Evolutionary conservation across 2,329 filamentous ascomycete genomes (phyloP).

Genomic region (Alternaria metachromatica): DNA sequence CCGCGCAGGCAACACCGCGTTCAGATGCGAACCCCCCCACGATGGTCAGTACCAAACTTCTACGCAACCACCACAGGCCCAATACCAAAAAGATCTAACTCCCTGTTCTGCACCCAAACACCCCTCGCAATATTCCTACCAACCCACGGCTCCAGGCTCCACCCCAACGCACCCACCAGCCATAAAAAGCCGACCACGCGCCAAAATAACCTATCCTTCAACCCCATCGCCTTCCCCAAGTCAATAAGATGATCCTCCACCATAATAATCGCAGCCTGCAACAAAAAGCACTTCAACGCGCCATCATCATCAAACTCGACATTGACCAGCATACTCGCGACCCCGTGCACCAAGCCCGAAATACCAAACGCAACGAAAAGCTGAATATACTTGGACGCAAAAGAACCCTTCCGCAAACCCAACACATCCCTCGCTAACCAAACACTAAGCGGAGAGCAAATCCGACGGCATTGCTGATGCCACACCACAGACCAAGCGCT

Average conservation of each 20-base stretch:
- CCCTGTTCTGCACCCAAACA: conserved; percentile 29
- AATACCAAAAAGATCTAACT: conserved; percentile 28
- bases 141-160: conserved; percentile 14
- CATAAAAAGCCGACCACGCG: conserved; percentile 29
- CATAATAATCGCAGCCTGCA: conserved; percentile 34
- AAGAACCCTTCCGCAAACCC: conserved; percentile 29
- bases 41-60: no score
- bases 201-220: conserved; percentile 23
- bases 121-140: conserved; percentile 13
- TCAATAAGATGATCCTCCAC: conserved; percentile 41
- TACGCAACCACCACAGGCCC: conserved; percentile 14
- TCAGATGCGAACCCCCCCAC: no score
- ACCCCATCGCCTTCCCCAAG: conserved; percentile 25
- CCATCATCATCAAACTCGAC: conserved; percentile 21
- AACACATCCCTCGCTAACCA: conserved; percentile 29
- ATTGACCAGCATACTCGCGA: conserved; percentile 23
- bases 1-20: no score
- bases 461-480: conserved; percentile 34
- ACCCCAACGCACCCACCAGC: conserved; percentile 28
- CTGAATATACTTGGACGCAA: conserved; percentile 40
- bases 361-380: conserved; percentile 34
- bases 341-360: conserved; percentile 25
- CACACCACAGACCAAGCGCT: conserved; percentile 34
- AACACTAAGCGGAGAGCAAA: conserved; percentile 24
- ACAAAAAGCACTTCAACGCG: conserved; percentile 26